These are phyloP conservation scores for Darksidea phi DNA, from an alignment of 495 filamentous ascomycete species.

Conservation along the genomic window DNA sequence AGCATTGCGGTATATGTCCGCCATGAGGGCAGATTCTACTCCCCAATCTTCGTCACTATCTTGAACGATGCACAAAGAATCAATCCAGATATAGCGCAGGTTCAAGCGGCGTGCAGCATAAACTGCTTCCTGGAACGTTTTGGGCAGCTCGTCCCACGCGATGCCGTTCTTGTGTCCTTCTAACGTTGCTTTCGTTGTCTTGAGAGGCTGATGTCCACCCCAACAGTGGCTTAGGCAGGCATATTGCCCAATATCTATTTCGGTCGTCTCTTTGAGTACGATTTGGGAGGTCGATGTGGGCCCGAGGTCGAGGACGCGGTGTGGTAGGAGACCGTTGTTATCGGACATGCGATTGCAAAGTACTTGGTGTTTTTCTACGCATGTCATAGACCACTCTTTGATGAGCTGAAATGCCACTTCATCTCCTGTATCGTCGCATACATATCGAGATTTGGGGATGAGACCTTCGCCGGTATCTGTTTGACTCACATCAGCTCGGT, in stretches of 20 bases:
- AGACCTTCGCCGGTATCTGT: not conserved
- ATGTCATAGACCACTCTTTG: not conserved
- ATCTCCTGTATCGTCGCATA: not conserved
- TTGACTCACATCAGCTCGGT: not conserved
- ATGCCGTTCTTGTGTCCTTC: not conserved
- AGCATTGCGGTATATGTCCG: constrained; percentile 14
- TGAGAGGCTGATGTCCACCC: constrained; percentile 13
- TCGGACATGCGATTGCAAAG: not conserved
- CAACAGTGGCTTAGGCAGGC: constrained; percentile 25
- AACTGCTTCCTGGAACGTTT: constrained; percentile 10
- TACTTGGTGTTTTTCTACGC: not conserved
- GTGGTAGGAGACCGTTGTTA: not conserved
- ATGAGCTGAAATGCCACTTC: not conserved
- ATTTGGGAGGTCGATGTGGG: not conserved
- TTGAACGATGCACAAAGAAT: constrained; percentile 10
- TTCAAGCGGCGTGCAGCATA: constrained; percentile 1
- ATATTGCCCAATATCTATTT: not conserved
- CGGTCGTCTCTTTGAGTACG: not conserved
- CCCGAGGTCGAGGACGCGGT: not conserved
- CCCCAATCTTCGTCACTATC: constrained; percentile 5
- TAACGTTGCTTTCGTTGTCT: constrained; percentile 1
- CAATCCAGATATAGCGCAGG: constrained; percentile 14
- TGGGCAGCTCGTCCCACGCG: not conserved
- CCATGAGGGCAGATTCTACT: constrained; percentile 7
- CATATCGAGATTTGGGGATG: not conserved